Base-by-base conservation (phyloP, 768 basidiomycete species). In the Suillus ampliporus region DNA sequence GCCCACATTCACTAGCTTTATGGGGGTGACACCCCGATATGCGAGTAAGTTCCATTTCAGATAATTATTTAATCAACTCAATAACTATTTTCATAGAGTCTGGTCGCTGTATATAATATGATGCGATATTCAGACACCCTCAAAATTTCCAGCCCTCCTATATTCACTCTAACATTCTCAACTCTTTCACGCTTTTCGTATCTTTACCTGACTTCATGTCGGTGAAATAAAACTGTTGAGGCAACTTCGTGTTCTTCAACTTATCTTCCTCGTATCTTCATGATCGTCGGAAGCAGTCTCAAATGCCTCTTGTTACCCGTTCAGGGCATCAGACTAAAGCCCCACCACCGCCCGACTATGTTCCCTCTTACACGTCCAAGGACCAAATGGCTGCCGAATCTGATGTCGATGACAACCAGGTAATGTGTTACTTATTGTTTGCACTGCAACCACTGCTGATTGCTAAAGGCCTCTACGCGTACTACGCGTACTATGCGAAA, bases 191-290 rank as follows among this genome's bases (percentile, higher is more conserved):
- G 3, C 11, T 46, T 15, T 46, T 46, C 44, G 21, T 23, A 47
- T 47, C 13, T 7, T 47, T 23, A 47, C 46, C 46, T 47, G 46
- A 47, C 46, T 47, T 47, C 6, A 21, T 47, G 50, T 51, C 28
- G 28, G 50, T 51, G 50, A 31, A 51, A 51, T 51, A 51, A 31
- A 51, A 51, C 50, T 19, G 50, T 51, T 31, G 50, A 31, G 46
- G 10, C 48, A 51, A 51, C 50, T 51, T 51, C 19, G 10, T 51
- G 50, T 51, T 51, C 28, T 51, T 51, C 50, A 31, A 51, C 28
- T 51, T 2, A 11, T 51, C 50, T 51, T 51, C 28, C 19, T 51
- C 5, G 10, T 51, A 51, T 51, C 50, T 51, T 31, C 19, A 5
- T 51, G 50, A 51, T 31, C 1, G 17, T 31, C 2, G 28, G 28